Evolutionary conservation across 2,329 filamentous ascomycete genomes (phyloP), one percentile per base, ranked within the genome.

Genomic region (Teratosphaeriaceae sp.): DNA sequence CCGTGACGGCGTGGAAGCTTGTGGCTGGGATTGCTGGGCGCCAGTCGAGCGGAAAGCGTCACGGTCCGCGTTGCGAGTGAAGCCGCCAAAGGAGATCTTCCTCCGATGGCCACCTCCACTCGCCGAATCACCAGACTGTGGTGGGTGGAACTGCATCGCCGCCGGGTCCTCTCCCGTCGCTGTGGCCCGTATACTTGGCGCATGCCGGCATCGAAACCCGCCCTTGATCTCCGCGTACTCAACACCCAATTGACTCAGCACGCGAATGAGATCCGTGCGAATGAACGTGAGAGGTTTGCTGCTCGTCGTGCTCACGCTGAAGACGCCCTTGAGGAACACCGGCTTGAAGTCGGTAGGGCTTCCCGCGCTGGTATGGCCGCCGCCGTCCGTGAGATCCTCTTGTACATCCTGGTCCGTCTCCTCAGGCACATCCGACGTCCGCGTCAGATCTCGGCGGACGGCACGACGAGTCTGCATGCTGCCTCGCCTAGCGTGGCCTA

Each of bases 261-360:
- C 92, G 38, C 90, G 78, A 59, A 94, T 94, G 54, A 98, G 86
- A 60, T 98, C 92, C 5, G 80, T 73, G 29, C 90, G 81, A 49
- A 98, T 98, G 46, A 88, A 80, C 1, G 81, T 73, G 9, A 97
- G 78, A 1, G 90, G 87, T 61, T 94, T 94, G 59, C 83, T 92
- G 45, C 88, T 96, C 5, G 92, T 98, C 0, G 92, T 98, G 3
- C 88, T 94, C 42, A 97, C 92, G 57, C 90, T 97, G 69, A 98
- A 97, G 15, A 98, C 74, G 3, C 92, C 92, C 66, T 97, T 98
- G 44, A 98, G 77, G 63, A 85, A 97, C 2, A 97, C 92, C 0
- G 92, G 92, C 63, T 95, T 96, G 41, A 90, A 82, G 47, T 90
- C 78, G 53, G 94, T 88, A 4, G 84, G 45, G 53, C 78, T 80